phyloP scores from a whole-genome alignment of 805 yeast species.

The Soucietia sequanensis region DNA sequence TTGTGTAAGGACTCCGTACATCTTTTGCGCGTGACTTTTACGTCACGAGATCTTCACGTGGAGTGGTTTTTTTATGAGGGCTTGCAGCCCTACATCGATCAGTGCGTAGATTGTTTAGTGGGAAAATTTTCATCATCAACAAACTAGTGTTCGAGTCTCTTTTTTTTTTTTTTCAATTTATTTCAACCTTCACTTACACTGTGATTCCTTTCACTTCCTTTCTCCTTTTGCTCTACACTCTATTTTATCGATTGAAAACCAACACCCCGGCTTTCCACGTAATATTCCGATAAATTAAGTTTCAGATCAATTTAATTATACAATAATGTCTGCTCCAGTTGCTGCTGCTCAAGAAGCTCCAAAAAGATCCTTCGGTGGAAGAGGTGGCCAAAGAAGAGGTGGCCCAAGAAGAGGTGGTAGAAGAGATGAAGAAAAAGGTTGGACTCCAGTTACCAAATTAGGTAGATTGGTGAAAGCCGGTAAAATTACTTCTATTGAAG shows the following conservation, averaged over 20 bases:
- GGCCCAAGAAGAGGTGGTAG: conserved; percentile 58
- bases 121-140: too few relatives aligned
- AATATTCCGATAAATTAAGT: conserved; percentile 52
- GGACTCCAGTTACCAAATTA: conserved; percentile 99
- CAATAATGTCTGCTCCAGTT: conserved; percentile 48
- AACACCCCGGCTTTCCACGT: conserved; percentile 73
- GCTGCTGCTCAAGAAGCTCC: conserved; percentile 38
- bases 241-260: conserved; percentile 61
- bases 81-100: too few relatives aligned
- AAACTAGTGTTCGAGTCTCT: too few relatives aligned
- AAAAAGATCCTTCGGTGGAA: conserved; percentile 52
- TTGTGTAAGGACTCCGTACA: too few relatives aligned
- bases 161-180: too few relatives aligned
- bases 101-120: too few relatives aligned
- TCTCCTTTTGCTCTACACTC: conserved; percentile 6
- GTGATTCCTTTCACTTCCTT: too few relatives aligned
- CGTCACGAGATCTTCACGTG: too few relatives aligned
- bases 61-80: too few relatives aligned
- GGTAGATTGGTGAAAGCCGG: conserved; percentile 99
- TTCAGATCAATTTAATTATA: conserved; percentile 13
- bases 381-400: conserved; percentile 65
- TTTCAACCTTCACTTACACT: too few relatives aligned
- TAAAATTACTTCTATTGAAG: conserved; percentile 94
- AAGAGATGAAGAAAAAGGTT: conserved; percentile 94
- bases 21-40: too few relatives aligned